A percentile compares a stretch with the other conserved stretches of the same genome.
Evolutionary conservation across 1,139 yeast genomes (phyloP).

Genomic region (Scheffersomyces illinoinensis): DNA sequence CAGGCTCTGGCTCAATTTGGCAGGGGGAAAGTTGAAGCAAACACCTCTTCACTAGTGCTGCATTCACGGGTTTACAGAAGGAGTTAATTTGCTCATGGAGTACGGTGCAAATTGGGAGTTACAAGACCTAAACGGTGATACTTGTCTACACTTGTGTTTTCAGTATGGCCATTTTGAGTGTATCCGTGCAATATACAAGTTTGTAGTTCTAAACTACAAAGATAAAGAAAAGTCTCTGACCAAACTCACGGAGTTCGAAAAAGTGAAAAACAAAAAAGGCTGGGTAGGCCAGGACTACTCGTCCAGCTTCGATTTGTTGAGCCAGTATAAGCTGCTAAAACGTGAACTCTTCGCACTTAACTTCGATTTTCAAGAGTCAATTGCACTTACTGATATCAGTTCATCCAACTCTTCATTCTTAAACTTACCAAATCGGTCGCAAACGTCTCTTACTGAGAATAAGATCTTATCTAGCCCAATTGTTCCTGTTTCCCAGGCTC

Average conservation of each 20-base stretch:
- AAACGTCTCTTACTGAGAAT: conserved; percentile 20
- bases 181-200: conserved; percentile 56
- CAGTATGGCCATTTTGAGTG: conserved; percentile 73
- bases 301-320: conserved; percentile 46
- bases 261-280: conserved; percentile 57
- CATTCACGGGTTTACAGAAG: conserved; percentile 64
- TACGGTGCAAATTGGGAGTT: conserved; percentile 75
- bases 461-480: conserved; percentile 38
- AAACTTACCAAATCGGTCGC: conserved; percentile 11
- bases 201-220: conserved; percentile 14
- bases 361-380: conserved; percentile 4
- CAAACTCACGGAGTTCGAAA: conserved; percentile 13
- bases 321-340: conserved; percentile 12
- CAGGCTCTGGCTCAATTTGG: conserved; percentile 55
- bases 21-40: conserved; percentile 53
- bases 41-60: conserved; percentile 81
- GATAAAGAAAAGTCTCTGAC: conserved; percentile 44
- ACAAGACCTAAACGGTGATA: conserved; percentile 66
- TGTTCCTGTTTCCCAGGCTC: conserved; percentile 23
- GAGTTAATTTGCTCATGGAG: conserved; percentile 68
- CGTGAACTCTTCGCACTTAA: conserved; percentile 7
- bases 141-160: conserved; percentile 79
- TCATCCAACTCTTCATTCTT: conserved; percentile 9
- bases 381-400: conserved; percentile 3
- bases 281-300: conserved; percentile 71